phyloP scores from a whole-genome alignment of 1,139 yeast species.

The Pichia sp. region DNA sequence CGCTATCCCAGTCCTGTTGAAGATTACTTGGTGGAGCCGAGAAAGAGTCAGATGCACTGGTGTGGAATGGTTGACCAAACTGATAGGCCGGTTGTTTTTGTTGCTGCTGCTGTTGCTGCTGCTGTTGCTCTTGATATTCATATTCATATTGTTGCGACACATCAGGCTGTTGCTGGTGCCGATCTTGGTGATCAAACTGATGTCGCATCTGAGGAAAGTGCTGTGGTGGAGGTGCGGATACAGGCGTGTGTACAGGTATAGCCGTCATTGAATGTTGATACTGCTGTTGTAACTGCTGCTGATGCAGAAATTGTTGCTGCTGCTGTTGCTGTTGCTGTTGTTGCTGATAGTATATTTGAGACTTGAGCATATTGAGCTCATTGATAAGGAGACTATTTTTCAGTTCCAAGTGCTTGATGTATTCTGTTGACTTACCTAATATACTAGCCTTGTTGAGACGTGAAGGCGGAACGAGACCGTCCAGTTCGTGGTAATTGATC shows the following conservation, averaged over 20 bases:
- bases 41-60: too few species aligned
- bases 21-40: too few species aligned
- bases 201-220: slow-evolving; percentile 9
- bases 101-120: background rate
- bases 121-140: background rate
- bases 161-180: background rate
- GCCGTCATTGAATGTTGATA: slow-evolving; percentile 4
- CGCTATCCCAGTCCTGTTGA: too few species aligned
- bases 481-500: slow-evolving; percentile 39
- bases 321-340: slow-evolving; percentile 1
- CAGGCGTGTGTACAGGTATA: background rate
- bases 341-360: slow-evolving; percentile 7
- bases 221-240: background rate
- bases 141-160: background rate
- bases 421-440: slow-evolving; percentile 83
- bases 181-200: background rate
- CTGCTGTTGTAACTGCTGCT: slow-evolving; percentile 8
- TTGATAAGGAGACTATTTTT: slow-evolving; percentile 52
- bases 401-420: slow-evolving; percentile 72
- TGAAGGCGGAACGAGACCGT: slow-evolving; percentile 82
- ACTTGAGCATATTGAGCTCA: slow-evolving; percentile 31
- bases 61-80: too few species aligned
- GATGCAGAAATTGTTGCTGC: slow-evolving; percentile 9
- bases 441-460: slow-evolving; percentile 87
- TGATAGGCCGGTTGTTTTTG: too few species aligned